phyloP scores from a whole-genome alignment of 73 alveolate genomes.

The Paramecium tetraurelia region DNA sequence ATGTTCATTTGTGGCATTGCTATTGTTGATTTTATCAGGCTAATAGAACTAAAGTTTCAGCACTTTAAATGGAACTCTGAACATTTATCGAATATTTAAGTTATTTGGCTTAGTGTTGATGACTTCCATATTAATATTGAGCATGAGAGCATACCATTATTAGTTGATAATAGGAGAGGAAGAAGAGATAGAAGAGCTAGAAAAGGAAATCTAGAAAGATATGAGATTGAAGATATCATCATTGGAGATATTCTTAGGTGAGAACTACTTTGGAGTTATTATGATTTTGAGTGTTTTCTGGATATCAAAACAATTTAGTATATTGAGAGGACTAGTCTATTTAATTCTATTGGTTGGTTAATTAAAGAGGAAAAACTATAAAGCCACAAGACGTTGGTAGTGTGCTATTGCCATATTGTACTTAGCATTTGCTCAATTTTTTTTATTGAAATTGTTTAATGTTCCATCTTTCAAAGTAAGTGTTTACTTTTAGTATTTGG shows the following conservation, averaged over 20 bases:
- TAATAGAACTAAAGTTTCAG: background rate
- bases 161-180: background rate
- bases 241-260: background rate
- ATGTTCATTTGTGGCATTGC: background rate
- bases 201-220: background rate
- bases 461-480: background rate
- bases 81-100: background rate
- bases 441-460: background rate
- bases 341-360: background rate
- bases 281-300: slow-evolving; percentile 19
- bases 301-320: slow-evolving; percentile 29
- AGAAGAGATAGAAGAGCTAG: background rate
- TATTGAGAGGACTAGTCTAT: slow-evolving; percentile 33
- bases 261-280: slow-evolving; percentile 28
- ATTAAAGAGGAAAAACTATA: background rate
- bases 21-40: background rate
- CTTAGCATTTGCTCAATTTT: background rate
- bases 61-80: background rate
- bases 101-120: background rate
- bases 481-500: background rate
- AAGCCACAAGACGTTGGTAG: slow-evolving; percentile 13
- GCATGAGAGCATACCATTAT: slow-evolving; percentile 11
- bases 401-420: slow-evolving; percentile 6
- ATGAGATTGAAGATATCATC: background rate
- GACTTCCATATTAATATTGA: background rate